Evolutionary conservation across 257 asterid species (phyloP).

Genomic region (Solanum medicagineum): DNA sequence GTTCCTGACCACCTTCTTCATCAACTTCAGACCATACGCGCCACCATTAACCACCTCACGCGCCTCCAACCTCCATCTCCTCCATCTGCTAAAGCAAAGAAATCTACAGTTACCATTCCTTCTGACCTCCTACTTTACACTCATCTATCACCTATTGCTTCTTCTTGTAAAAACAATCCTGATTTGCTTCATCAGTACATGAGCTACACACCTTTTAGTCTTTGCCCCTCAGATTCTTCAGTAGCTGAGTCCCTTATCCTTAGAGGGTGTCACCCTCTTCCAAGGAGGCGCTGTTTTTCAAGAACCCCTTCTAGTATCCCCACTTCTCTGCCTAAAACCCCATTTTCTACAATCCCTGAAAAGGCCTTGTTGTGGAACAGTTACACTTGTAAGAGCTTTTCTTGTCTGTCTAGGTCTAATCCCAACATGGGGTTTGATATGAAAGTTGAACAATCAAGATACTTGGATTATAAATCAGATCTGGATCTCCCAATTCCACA

Average conservation of each 20-base stretch:
- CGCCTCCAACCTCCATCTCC: conserved; percentile 45
- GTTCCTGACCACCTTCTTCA: conserved; percentile 91
- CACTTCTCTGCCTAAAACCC: conserved; percentile 40
- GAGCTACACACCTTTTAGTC: conserved; percentile 74
- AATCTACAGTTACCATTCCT: conserved; percentile 31
- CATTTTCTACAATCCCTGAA: conserved; percentile 62
- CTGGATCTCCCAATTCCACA: conserved; percentile 83
- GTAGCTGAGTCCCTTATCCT: conserved; percentile 68
- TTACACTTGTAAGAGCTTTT: conserved; percentile 59
- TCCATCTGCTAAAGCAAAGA: conserved; percentile 11
- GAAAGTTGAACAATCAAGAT: conserved; percentile 49
- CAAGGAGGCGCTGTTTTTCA: conserved; percentile 92
- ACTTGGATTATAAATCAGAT: conserved; percentile 50
- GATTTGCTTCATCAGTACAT: conserved; percentile 63
- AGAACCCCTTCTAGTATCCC: conserved; percentile 34
- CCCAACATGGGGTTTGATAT: conserved; percentile 75
- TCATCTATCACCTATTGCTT: conserved; percentile 71
- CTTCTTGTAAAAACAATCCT: conserved; percentile 78
- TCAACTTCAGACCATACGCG: conserved; percentile 91
- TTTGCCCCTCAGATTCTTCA: conserved; percentile 62
- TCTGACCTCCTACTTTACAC: conserved; percentile 83
- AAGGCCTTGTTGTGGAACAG: conserved; percentile 37
- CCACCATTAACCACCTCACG: conserved; percentile 94
- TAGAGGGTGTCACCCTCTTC: conserved; percentile 95
- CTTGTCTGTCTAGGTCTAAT: conserved; percentile 49